Percentiles rank a stretch among this genome's conserved stretches.
Evolutionary conservation across 2,329 filamentous ascomycete species (phyloP).

Genomic region (Exserohilum turcica): DNA sequence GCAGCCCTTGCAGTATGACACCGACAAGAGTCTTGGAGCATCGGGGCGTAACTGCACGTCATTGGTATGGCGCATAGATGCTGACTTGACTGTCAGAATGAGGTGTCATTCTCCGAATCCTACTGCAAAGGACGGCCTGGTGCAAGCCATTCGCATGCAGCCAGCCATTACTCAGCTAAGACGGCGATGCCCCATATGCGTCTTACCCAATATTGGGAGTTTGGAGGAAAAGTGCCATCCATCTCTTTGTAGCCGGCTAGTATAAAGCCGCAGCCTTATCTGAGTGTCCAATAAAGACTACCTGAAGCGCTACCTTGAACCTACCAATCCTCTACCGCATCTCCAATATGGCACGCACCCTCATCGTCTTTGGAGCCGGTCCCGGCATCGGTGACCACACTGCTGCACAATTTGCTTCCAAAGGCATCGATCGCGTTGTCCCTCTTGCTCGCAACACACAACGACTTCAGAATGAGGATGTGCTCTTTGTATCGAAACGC

Average conservation of each 20-base stretch:
- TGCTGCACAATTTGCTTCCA: slow-evolving; percentile 50
- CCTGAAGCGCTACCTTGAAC: background rate
- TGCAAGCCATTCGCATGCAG: background rate
- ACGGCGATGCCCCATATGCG: too few relatives aligned
- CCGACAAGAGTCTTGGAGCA: too few relatives aligned
- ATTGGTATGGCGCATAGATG: background rate
- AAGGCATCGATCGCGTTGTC: slow-evolving; percentile 55
- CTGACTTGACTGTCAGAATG: background rate
- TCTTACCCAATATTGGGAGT: too few relatives aligned
- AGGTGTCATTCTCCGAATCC: background rate
- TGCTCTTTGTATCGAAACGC: slow-evolving; percentile 39
- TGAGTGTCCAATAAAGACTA: background rate
- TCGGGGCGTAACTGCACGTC: too few relatives aligned
- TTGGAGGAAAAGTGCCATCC: too few relatives aligned
- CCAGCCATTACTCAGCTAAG: background rate
- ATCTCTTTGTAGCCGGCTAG: background rate
- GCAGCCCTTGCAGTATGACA: too few relatives aligned
- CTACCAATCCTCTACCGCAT: background rate
- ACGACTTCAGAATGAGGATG: slow-evolving; percentile 49
- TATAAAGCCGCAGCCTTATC: background rate
- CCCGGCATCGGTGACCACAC: slow-evolving; percentile 56
- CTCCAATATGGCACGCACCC: slow-evolving; percentile 25
- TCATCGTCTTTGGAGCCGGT: slow-evolving; percentile 55
- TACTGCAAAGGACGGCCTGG: background rate
- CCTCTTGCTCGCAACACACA: slow-evolving; percentile 54